Percentiles rank a stretch among this genome's conserved stretches.
Evolutionary conservation across 208 protist species (phyloP).

Genomic region (Naegleria lovaniensis): DNA sequence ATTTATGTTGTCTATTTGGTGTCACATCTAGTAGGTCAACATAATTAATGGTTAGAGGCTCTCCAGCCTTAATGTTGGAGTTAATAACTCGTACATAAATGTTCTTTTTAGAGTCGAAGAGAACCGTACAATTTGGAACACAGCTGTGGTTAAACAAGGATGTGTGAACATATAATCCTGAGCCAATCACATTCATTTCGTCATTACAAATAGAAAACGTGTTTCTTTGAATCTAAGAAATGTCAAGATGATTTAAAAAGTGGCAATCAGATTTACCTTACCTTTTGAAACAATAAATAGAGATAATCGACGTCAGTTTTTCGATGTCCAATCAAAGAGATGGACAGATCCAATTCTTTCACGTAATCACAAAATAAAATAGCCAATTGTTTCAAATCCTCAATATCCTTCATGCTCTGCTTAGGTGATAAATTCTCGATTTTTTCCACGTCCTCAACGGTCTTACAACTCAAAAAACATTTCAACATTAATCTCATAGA

Average conservation of each 20-base stretch:
- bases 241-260: not conserved
- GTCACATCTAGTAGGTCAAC: not conserved
- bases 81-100: not conserved
- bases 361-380: not conserved
- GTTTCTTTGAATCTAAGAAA: not conserved
- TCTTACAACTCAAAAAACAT: not conserved
- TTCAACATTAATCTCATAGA: not conserved
- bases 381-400: not conserved
- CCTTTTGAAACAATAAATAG: not conserved
- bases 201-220: not conserved
- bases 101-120: not conserved
- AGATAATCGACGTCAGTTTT: not conserved
- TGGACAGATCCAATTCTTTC: not conserved
- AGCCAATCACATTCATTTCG: not conserved
- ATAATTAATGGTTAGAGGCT: not conserved
- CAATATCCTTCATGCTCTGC: not conserved
- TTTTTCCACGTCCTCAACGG: not conserved
- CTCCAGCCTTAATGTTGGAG: not conserved
- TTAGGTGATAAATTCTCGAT: not conserved
- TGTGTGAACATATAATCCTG: not conserved
- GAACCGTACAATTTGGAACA: not conserved
- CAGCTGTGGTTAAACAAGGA: not conserved
- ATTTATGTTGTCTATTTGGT: not conserved
- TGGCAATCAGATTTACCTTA: not conserved
- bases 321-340: not conserved